Conservation (phyloP, 257 asterid genomes). For the Plectranthus barbatus region DNA sequence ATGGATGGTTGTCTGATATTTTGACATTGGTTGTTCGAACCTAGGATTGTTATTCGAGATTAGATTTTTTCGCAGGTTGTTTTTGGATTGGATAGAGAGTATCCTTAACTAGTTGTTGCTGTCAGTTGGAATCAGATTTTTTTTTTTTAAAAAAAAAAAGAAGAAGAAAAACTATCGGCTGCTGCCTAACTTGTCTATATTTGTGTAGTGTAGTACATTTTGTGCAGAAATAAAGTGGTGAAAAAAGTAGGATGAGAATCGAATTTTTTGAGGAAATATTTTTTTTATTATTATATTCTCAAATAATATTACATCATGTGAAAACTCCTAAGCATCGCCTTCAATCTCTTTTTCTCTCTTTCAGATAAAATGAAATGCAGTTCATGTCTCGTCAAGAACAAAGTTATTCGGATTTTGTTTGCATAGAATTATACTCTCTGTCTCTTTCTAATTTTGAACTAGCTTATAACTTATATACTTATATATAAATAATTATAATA, state of each 20-base stretch:
- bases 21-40: too few species aligned
- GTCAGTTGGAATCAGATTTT: constrained; percentile 16
- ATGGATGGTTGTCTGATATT: too few species aligned
- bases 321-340: constrained; percentile 14
- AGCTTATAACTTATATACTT: too few species aligned
- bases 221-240: constrained; percentile 5
- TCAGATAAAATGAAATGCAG: not conserved
- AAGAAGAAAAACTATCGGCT: not conserved
- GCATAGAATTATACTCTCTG: too few species aligned
- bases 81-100: too few species aligned
- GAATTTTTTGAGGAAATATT: too few species aligned
- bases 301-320: not conserved
- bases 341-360: not conserved
- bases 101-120: too few species aligned
- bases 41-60: too few species aligned
- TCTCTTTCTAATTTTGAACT: too few species aligned
- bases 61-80: too few species aligned
- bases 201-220: not conserved
- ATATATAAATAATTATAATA: too few species aligned
- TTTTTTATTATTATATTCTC: too few species aligned
- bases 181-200: constrained; percentile 17
- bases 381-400: constrained; percentile 13
- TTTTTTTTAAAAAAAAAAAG: not conserved
- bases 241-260: constrained; percentile 9
- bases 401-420: not conserved